Base-by-base conservation (phyloP, 2,329 filamentous ascomycete genomes). In the Neopestalotiopsis sp. region DNA sequence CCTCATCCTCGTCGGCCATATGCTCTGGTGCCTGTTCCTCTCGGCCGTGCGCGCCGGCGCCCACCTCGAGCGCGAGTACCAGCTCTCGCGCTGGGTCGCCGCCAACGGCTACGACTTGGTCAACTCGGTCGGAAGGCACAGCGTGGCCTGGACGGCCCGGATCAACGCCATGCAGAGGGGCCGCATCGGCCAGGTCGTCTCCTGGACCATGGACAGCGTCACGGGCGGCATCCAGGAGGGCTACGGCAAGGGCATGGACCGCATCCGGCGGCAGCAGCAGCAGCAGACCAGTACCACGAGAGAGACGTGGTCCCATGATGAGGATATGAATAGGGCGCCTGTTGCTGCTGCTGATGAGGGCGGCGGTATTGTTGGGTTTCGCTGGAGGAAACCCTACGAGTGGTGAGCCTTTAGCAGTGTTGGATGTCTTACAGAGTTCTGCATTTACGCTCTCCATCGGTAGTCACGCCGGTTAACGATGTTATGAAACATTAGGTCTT, bases 171-270 rank as follows among this genome's bases (percentile, higher is more conserved):
- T 92, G 79, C 88, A 90, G 28, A 88, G 92, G 69, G 91, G 91
- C 0, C 87, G 85, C 70, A 80, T 92, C n/a, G 90, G 90, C 0
- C 84, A 89, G 70, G 81, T 84, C 3, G 76, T 92, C 28, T 83
- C 86, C 20, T 94, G 91, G 88, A 86, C 89, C 74, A 78, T 92
- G 1, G 85, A 90, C 71, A 88, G 89, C 24, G 81, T 94, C 65
- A 85, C 89, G 1, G 90, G 89, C 14, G 92, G 92, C 0, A 81
- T 94, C 57, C 89, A 89, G 73, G 90, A 93, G 73, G 90, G 92
- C 5, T 81, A 86, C 84, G 80, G 82, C 20, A 78, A 78, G 13
- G 77, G 77, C 14, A 59, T 78, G 49, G 68, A 68, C 32, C 70
- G 74, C 67, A 72, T 76, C 40, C 45, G 63, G 17, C 65, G 61